Conservation (phyloP, 495 filamentous ascomycete species). For the Aspergillus sparsus region DNA sequence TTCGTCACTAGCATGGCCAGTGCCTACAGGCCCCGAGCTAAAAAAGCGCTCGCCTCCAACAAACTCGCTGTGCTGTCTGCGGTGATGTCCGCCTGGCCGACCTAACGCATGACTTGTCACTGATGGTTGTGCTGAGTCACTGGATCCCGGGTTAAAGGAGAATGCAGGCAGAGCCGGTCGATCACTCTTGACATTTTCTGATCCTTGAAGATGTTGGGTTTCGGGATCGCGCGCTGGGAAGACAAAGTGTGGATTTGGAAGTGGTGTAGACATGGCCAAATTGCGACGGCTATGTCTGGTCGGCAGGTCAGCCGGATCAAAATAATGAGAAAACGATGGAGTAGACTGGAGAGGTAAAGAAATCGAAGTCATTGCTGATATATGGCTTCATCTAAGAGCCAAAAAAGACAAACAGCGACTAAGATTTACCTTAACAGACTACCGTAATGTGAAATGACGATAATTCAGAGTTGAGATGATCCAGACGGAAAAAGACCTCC, state of each 20-base stretch:
- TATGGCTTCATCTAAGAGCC: conserved; percentile 21
- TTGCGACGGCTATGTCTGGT: conserved; percentile 31
- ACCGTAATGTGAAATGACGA: conserved; percentile 12
- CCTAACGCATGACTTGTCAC: conserved; percentile 32
- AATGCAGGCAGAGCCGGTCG: conserved; percentile 61
- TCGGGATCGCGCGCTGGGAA: conserved; percentile 58
- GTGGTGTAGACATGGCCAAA: conserved; percentile 46
- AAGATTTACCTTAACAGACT: conserved; percentile 15
- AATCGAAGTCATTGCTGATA: conserved; percentile 44
- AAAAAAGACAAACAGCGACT: conserved; percentile 16
- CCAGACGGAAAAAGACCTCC: conserved; percentile 44
- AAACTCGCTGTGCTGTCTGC: conserved; percentile 71
- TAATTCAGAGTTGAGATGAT: conserved; percentile 31
- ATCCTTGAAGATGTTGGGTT: conserved; percentile 16
- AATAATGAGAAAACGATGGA: conserved; percentile 37
- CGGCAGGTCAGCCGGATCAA: conserved; percentile 29
- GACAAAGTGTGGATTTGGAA: conserved; percentile 71
- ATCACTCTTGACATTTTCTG: conserved; percentile 19
- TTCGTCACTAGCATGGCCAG: conserved; percentile 65
- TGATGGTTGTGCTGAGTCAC: conserved; percentile 32
- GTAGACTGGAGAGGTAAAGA: conserved; percentile 41
- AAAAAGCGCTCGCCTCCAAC: conserved; percentile 70
- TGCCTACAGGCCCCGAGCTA: conserved; percentile 56
- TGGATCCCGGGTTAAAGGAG: conserved; percentile 62
- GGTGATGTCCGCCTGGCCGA: conserved; percentile 60